Evolutionary conservation across 75 land plant genomes (phyloP).

Genomic region (Picea sitchensis): DNA sequence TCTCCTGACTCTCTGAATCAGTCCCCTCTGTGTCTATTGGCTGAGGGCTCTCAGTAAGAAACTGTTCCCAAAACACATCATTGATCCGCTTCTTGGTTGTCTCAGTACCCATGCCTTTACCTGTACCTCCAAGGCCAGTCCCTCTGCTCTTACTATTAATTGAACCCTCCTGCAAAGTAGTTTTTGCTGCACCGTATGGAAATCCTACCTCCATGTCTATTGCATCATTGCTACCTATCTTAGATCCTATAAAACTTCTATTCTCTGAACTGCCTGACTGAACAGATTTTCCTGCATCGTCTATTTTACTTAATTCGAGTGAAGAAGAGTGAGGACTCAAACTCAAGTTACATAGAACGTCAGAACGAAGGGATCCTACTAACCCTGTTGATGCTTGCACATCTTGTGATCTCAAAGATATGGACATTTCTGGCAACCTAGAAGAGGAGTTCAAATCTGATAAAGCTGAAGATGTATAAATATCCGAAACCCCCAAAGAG

Average conservation of each 20-base stretch:
- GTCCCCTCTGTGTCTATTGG: constrained; percentile 63
- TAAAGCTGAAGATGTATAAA: constrained; percentile 35
- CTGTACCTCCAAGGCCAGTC: neutral
- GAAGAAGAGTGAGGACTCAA: constrained; percentile 51
- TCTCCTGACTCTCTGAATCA: constrained; percentile 30
- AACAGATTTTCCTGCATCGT: constrained; percentile 7
- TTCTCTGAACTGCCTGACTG: constrained; percentile 3
- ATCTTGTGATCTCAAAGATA: constrained; percentile 8
- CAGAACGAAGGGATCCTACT: constrained; percentile 32
- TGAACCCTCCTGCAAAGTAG: neutral
- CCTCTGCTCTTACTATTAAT: neutral
- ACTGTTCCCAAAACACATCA: constrained; percentile 81
- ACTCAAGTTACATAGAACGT: constrained; percentile 43
- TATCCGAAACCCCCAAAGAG: constrained; percentile 39
- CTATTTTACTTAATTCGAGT: constrained; percentile 24
- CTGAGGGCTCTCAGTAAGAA: constrained; percentile 72
- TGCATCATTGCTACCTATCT: constrained; percentile 12
- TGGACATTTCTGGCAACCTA: constrained; percentile 6
- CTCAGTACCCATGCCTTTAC: neutral
- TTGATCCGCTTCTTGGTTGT: constrained; percentile 25
- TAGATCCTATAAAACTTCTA: constrained; percentile 10
- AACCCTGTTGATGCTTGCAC: constrained; percentile 12
- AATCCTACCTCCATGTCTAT: neutral
- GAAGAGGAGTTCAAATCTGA: constrained; percentile 21
- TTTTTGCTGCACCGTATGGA: neutral